Percentiles rank a stretch among this genome's conserved stretches.
phyloP scores from a whole-genome alignment of 2,329 filamentous ascomycete species.

The Phoma sp. region DNA sequence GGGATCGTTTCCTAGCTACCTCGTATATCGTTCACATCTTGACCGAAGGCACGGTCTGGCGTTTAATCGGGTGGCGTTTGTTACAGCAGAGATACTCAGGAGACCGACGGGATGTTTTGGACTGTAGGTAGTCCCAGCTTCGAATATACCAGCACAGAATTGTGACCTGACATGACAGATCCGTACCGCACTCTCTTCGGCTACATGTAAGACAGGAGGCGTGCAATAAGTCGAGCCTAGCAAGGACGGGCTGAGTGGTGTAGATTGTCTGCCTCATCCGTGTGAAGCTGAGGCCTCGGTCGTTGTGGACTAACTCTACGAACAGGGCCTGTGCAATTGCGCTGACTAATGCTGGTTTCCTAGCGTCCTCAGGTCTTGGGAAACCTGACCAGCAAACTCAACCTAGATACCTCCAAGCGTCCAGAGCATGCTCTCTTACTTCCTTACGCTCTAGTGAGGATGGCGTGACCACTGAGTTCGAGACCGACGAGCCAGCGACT shows the following conservation, averaged over 20 bases:
- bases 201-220: neutral
- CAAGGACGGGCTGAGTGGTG: neutral
- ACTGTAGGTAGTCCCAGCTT: conserved; percentile 34
- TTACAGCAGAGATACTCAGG: neutral
- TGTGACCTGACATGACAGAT: conserved; percentile 24
- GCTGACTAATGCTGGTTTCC: neutral
- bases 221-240: neutral
- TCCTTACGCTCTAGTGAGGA: conserved; percentile 3
- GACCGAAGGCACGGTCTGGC: conserved; percentile 7
- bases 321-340: conserved; percentile 1
- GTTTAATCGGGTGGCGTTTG: conserved; percentile 18
- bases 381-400: neutral
- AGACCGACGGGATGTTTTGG: neutral
- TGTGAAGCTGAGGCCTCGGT: neutral
- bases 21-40: neutral
- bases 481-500: conserved; percentile 30
- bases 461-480: conserved; percentile 40
- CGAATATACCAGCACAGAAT: conserved; percentile 11
- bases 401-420: neutral
- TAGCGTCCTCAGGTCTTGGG: neutral
- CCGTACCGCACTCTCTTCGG: neutral
- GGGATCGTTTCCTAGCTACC: neutral
- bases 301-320: neutral
- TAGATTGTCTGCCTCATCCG: neutral
- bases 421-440: neutral